Evolutionary conservation across 345 rosid genomes (phyloP), one percentile per base, ranked within the genome.

Genomic region (Pugionium dolabratum): DNA sequence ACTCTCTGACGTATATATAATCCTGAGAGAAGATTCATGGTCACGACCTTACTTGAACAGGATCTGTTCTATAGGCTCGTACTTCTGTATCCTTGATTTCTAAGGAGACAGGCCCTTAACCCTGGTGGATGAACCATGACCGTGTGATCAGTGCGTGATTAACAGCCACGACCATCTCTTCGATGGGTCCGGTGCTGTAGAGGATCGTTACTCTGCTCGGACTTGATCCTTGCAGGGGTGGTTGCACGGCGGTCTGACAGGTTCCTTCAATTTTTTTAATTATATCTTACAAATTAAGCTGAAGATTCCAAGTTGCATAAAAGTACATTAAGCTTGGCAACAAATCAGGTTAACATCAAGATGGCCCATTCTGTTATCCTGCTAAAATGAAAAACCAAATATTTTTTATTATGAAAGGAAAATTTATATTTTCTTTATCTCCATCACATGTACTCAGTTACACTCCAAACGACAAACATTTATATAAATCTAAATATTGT

Each of bases 251-350:
- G 18, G 18, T 18, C 18, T 18, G 18, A 18, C 18, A 18, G 18
- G 18, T 18, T 18, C 18, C 18, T 18, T 18, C 18, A 18, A 18
- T 18, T 18, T 18, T 18, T 18, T 18, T 18, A 18, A 18, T 18
- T 18, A 18, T 18, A 18, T 18, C 18, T 18, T 18, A 18, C 18
- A 18, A 18, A 18, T 18, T 34, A 34, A 34, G 3, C 5, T 3
- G 52, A 51, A 59, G 44, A 59, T 50, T 59, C 66, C 44, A 50
- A 69, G 45, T 59, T 43, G 31, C 66, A 59, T 36, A 40, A 69
- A 59, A 35, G 52, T 69, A 26, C 59, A 59, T 42, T 39, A 40
- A 32, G 51, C 59, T 59, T 54, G 44, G 9, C 51, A 49, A 68
- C 66, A 47, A 40, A 49, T 30, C 48, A 3, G 4, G 43, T 68